A percentile compares a stretch with the other conserved stretches of the same genome.
These are phyloP conservation scores for Auriscalpium vulgare DNA, from an alignment of 768 basidiomycete genomes.

Conservation along the genomic window DNA sequence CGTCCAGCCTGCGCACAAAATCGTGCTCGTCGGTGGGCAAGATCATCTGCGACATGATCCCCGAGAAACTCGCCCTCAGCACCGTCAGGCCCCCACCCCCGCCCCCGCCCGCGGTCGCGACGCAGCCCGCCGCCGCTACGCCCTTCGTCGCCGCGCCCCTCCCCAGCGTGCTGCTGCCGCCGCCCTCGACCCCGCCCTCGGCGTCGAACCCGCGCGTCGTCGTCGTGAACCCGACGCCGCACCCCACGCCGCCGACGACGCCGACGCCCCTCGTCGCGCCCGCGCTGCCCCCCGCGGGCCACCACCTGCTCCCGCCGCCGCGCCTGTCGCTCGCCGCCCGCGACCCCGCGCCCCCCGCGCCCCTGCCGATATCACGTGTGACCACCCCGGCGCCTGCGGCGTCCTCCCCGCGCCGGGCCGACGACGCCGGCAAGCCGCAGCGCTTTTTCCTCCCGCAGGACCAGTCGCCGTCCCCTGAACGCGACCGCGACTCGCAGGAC, in stretches of 20 bases:
- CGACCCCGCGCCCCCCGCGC: neutral
- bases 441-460: slow-evolving; percentile 37
- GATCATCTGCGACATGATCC: slow-evolving; percentile 55
- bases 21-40: slow-evolving; percentile 30
- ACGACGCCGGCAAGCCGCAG: slow-evolving; percentile 27
- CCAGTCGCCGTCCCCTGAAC: slow-evolving; percentile 34
- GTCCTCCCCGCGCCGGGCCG: slow-evolving; percentile 7
- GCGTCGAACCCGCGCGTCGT: slow-evolving; percentile 40
- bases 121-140: neutral
- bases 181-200: slow-evolving; percentile 14
- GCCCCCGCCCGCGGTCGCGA: neutral
- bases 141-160: slow-evolving; percentile 19
- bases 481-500: slow-evolving; percentile 13
- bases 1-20: slow-evolving; percentile 11
- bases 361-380: neutral
- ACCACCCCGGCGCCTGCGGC: neutral
- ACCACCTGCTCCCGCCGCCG: slow-evolving; percentile 22
- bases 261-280: slow-evolving; percentile 29
- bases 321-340: slow-evolving; percentile 8
- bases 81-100: slow-evolving; percentile 13
- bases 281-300: slow-evolving; percentile 21
- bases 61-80: slow-evolving; percentile 27
- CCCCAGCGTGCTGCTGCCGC: slow-evolving; percentile 17
- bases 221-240: slow-evolving; percentile 70
- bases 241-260: slow-evolving; percentile 71